These are phyloP conservation scores for Piper longum DNA, from an alignment of 164 flowering plant species.

Conservation along the genomic window DNA sequence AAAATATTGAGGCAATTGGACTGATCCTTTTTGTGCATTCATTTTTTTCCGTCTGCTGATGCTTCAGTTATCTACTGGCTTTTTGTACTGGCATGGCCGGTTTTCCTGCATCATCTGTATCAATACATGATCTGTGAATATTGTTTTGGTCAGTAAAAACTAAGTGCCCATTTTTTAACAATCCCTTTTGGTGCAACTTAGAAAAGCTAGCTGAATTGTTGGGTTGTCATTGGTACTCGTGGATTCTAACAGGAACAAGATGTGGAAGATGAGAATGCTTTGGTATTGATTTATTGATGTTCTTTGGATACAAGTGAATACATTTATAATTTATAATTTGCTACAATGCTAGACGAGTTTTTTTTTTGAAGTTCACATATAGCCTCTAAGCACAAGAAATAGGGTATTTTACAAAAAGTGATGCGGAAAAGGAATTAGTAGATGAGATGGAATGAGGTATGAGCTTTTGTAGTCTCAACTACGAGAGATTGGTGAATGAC, in stretches of 20 bases:
- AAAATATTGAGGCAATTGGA: background rate
- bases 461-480: background rate
- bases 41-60: background rate
- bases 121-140: background rate
- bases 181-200: too few relatives aligned
- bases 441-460: background rate
- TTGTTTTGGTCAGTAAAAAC: background rate
- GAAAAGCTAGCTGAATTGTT: background rate
- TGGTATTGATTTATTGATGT: too few relatives aligned
- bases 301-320: too few relatives aligned
- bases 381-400: background rate
- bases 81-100: too few relatives aligned
- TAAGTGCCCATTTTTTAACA: background rate
- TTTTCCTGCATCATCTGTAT: too few relatives aligned
- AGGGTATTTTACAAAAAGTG: background rate
- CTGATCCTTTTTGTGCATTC: background rate
- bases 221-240: background rate
- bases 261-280: background rate
- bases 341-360: background rate
- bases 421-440: background rate
- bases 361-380: background rate
- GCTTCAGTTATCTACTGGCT: too few relatives aligned
- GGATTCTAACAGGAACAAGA: background rate
- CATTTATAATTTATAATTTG: background rate
- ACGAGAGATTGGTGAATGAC: conserved; percentile 4